phyloP scores from a whole-genome alignment of 306 rosid species.

The Cucurbita pepo region DNA sequence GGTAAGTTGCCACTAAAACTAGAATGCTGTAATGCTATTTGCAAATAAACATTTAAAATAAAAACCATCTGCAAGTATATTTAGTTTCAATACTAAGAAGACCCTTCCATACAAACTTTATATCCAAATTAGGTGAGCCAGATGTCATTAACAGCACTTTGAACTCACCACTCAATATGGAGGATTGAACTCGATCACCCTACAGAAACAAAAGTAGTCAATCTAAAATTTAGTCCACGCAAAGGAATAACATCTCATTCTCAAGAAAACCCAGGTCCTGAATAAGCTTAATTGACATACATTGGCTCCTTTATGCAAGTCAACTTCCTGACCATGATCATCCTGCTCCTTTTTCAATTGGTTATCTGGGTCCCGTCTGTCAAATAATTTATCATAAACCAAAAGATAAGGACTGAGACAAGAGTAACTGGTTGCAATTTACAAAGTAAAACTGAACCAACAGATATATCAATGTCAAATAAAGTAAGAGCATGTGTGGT shows the following conservation, averaged over 20 bases:
- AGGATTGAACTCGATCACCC: constrained; percentile 39
- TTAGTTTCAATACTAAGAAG: neutral
- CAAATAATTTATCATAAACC: constrained; percentile 24
- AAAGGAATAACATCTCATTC: neutral
- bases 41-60: neutral
- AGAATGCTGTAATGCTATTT: neutral
- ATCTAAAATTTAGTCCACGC: neutral
- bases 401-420: constrained; percentile 7
- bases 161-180: constrained; percentile 29
- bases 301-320: constrained; percentile 18
- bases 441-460: neutral
- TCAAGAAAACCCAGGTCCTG: neutral
- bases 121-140: neutral
- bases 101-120: neutral
- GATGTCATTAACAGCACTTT: neutral
- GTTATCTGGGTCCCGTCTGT: constrained; percentile 39
- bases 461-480: neutral
- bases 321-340: constrained; percentile 24
- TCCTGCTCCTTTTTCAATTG: constrained; percentile 21
- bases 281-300: constrained; percentile 29
- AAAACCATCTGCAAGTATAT: neutral
- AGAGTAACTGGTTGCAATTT: constrained; percentile 2
- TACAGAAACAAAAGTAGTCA: constrained; percentile 16
- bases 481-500: neutral
- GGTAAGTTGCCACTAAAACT: neutral